phyloP scores from a whole-genome alignment of 371 early-diverging fungal species.

The Saksenaea oblongispora region DNA sequence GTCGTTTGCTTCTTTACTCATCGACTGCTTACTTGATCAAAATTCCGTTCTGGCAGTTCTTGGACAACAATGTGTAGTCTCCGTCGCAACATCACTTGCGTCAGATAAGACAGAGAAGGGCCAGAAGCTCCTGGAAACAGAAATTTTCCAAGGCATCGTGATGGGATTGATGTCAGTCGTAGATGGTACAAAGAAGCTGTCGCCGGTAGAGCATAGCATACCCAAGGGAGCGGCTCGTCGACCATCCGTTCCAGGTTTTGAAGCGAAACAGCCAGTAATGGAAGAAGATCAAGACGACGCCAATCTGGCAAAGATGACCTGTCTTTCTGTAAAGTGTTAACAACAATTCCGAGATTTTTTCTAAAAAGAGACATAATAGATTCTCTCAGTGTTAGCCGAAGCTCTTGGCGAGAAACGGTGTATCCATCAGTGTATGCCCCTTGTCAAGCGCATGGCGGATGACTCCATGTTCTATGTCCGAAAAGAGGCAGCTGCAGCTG shows the following conservation, averaged over 20 bases:
- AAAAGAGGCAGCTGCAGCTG: conserved; percentile 53
- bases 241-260: conserved; percentile 1
- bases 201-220: neutral
- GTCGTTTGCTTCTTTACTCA: conserved; percentile 42
- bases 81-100: conserved; percentile 47
- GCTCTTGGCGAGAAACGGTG: conserved; percentile 45
- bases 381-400: conserved; percentile 39
- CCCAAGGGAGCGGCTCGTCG: neutral
- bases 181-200: conserved; percentile 5
- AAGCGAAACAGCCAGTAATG: neutral
- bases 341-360: neutral
- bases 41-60: conserved; percentile 50
- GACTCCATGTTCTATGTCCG: conserved; percentile 53
- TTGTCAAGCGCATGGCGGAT: conserved; percentile 40
- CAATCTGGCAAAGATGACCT: conserved; percentile 47
- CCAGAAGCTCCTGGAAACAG: conserved; percentile 34
- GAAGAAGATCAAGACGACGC: conserved; percentile 28
- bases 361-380: conserved; percentile 16
- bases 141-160: conserved; percentile 45
- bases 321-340: conserved; percentile 35
- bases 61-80: conserved; percentile 52
- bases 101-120: conserved; percentile 15
- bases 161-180: conserved; percentile 25
- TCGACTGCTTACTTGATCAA: conserved; percentile 54
- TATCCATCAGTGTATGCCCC: conserved; percentile 40